phyloP scores from a whole-genome alignment of 2,329 filamentous ascomycete genomes.

The Colletotrichum zoysiae region DNA sequence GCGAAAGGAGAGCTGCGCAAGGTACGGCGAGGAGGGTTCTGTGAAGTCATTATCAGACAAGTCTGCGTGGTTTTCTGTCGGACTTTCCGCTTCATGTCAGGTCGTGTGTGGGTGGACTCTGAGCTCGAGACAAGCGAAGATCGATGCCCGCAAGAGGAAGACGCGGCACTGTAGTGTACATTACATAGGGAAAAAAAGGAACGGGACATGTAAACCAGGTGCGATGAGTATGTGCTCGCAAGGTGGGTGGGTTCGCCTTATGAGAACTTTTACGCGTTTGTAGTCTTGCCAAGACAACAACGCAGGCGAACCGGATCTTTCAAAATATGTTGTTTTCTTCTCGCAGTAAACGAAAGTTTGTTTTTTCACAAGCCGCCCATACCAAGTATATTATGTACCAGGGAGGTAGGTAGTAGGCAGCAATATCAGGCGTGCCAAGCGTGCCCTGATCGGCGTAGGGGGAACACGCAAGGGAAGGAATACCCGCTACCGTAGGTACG shows the following conservation, averaged over 20 bases:
- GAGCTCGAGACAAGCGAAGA: not conserved
- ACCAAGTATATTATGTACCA: not conserved
- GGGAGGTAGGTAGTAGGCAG: too few species aligned
- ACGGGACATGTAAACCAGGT: not conserved
- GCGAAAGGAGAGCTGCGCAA: not conserved
- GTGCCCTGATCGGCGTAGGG: not conserved
- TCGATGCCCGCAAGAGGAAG: constrained; percentile 8
- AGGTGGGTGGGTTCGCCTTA: constrained; percentile 5
- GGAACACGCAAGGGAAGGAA: not conserved
- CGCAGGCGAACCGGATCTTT: not conserved
- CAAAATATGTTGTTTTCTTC: not conserved
- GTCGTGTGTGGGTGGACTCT: constrained; percentile 9
- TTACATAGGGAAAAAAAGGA: not conserved
- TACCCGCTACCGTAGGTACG: not conserved
- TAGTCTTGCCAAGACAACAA: not conserved
- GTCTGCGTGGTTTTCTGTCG: not conserved
- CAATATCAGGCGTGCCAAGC: not conserved
- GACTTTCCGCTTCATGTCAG: constrained; percentile 6
- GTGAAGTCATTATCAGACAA: not conserved
- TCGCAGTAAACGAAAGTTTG: constrained; percentile 2
- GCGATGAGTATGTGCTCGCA: not conserved
- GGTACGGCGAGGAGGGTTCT: not conserved
- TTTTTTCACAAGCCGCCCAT: not conserved
- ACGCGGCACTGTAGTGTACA: not conserved
- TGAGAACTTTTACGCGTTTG: not conserved